Evolutionary conservation across 169 alveolate genomes (phyloP).

Genomic region (Plasmodium knowlesi): DNA sequence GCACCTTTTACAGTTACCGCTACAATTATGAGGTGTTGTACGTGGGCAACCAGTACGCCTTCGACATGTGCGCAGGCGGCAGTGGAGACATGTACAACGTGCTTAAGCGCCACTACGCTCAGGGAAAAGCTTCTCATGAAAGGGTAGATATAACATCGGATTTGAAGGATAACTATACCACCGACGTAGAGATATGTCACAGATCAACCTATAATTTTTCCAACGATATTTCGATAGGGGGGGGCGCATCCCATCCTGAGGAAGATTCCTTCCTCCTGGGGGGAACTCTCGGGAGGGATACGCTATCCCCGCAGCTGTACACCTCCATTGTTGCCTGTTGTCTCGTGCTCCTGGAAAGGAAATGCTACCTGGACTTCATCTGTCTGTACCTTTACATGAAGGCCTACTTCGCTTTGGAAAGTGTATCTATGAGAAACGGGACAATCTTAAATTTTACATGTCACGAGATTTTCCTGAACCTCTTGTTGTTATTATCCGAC

Average conservation of each 20-base stretch:
- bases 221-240: not conserved
- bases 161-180: not conserved
- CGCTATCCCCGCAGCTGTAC: not conserved
- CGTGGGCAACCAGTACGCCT: constrained; percentile 10
- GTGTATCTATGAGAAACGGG: not conserved
- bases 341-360: constrained; percentile 32
- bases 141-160: not conserved
- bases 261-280: constrained; percentile 24
- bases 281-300: not conserved
- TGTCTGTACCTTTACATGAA: constrained; percentile 45
- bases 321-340: constrained; percentile 25
- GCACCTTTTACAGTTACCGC: constrained; percentile 27
- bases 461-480: constrained; percentile 19
- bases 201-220: not conserved
- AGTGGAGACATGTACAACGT: not conserved
- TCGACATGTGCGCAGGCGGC: not conserved
- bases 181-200: not conserved
- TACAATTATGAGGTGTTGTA: constrained; percentile 14
- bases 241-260: not conserved
- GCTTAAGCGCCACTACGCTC: constrained; percentile 10
- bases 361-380: constrained; percentile 35
- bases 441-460: constrained; percentile 5
- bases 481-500: constrained; percentile 17
- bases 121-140: not conserved
- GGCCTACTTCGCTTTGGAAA: constrained; percentile 26